phyloP scores from a whole-genome alignment of 306 rosid species.

The Arachis stenosperma region DNA sequence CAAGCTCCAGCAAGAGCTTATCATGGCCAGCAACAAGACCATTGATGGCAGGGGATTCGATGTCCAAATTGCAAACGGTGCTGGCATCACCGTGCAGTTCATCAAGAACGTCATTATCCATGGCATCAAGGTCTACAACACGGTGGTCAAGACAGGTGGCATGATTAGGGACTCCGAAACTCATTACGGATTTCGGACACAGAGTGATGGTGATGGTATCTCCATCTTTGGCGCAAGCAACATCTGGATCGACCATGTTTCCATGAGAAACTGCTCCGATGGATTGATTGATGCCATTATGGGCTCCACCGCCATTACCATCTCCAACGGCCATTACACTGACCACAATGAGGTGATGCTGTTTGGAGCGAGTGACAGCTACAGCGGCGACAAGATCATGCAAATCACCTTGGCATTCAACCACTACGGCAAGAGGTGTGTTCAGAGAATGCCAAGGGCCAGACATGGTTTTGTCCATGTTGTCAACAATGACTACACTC shows the following conservation, averaged over 20 bases:
- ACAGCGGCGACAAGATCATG: conserved; percentile 53
- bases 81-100: conserved; percentile 70
- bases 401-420: conserved; percentile 86
- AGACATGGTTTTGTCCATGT: conserved; percentile 73
- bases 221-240: conserved; percentile 75
- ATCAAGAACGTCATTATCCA: conserved; percentile 67
- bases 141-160: conserved; percentile 51
- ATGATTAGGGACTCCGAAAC: conserved; percentile 49
- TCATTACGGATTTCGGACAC: conserved; percentile 61
- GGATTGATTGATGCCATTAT: conserved; percentile 75
- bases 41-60: conserved; percentile 74
- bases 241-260: conserved; percentile 83
- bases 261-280: conserved; percentile 62
- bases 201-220: conserved; percentile 83
- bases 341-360: conserved; percentile 79
- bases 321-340: conserved; percentile 81
- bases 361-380: conserved; percentile 65
- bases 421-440: conserved; percentile 70
- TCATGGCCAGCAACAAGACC: conserved; percentile 64
- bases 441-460: conserved; percentile 81
- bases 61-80: conserved; percentile 58
- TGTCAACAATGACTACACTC: conserved; percentile 81
- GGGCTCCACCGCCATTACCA: conserved; percentile 85
- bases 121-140: conserved; percentile 55
- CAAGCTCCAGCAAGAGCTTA: conserved; percentile 59